A percentile compares a stretch with the other conserved stretches of the same genome.
phyloP scores from a whole-genome alignment of 2,329 filamentous ascomycete species.

The Aspergillus amoenus region DNA sequence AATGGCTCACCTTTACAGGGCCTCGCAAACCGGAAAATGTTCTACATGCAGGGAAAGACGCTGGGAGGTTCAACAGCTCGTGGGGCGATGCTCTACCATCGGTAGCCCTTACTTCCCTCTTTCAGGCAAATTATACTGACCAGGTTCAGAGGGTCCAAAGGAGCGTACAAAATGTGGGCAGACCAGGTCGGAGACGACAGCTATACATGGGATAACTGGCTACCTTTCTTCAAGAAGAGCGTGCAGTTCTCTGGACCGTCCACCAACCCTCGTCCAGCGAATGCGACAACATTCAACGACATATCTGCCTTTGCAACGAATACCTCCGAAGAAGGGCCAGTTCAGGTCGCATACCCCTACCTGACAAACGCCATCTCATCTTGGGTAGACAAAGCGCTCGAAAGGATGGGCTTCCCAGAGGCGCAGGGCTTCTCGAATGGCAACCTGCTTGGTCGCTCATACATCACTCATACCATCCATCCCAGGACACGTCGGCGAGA shows the following conservation, averaged over 20 bases:
- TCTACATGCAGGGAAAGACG: background rate
- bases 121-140: background rate
- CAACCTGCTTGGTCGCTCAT: background rate
- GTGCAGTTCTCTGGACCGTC: constrained; percentile 25
- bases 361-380: background rate
- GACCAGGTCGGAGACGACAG: constrained; percentile 31
- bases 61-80: background rate
- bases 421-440: background rate
- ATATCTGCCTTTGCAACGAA: background rate
- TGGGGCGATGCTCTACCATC: background rate
- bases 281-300: constrained; percentile 6
- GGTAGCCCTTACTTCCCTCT: background rate
- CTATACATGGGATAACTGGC: constrained; percentile 24
- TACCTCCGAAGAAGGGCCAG: background rate
- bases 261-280: constrained; percentile 19
- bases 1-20: constrained; percentile 14
- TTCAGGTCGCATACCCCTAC: background rate
- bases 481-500: background rate
- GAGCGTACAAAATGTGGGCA: constrained; percentile 29
- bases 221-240: constrained; percentile 25
- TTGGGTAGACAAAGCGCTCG: background rate
- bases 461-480: background rate
- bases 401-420: background rate
- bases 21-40: background rate
- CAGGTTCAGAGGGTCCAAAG: background rate